A percentile compares a stretch with the other conserved stretches of the same genome.
phyloP scores from a whole-genome alignment of 495 filamentous ascomycete genomes.

The Cetradonia linearis region DNA sequence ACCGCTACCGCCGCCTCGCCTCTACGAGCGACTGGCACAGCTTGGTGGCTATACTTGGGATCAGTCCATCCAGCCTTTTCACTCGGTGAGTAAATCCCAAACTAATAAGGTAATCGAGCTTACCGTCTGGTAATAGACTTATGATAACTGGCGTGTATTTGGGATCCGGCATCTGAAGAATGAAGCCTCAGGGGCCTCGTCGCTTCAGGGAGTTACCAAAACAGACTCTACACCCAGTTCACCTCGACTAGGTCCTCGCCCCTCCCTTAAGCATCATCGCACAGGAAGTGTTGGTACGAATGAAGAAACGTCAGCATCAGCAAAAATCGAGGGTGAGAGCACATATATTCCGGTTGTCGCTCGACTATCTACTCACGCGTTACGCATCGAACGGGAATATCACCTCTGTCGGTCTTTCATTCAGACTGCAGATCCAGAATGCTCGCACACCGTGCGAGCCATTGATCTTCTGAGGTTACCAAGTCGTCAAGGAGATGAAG shows the following conservation, averaged over 20 bases:
- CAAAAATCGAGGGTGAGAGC: conserved; percentile 34
- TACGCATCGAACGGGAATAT: conserved; percentile 75
- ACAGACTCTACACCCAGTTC: conserved; percentile 38
- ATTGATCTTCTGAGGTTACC: conserved; percentile 61
- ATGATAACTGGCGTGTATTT: conserved; percentile 64
- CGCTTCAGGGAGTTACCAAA: conserved; percentile 35
- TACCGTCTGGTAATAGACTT: conserved; percentile 35
- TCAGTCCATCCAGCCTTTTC: conserved; percentile 56
- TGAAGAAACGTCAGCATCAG: conserved; percentile 35
- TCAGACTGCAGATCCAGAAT: conserved; percentile 59
- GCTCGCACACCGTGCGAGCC: conserved; percentile 62
- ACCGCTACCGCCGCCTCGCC: conserved; percentile 46
- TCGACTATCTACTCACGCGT: conserved; percentile 64
- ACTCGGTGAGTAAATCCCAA: conserved; percentile 38
- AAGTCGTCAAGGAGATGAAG: conserved; percentile 51
- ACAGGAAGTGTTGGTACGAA: conserved; percentile 44
- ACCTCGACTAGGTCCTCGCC: conserved; percentile 35
- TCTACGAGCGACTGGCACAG: conserved; percentile 62
- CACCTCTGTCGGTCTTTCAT: conserved; percentile 65
- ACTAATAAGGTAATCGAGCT: neutral
- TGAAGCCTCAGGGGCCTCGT: conserved; percentile 36
- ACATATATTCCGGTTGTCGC: conserved; percentile 53
- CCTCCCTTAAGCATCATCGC: conserved; percentile 30
- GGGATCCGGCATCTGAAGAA: conserved; percentile 38
- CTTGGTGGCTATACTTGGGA: conserved; percentile 70